Percentiles rank a stretch among this genome's conserved stretches.
phyloP scores from a whole-genome alignment of 441 rosid genomes.

The Aleurites moluccanus region DNA sequence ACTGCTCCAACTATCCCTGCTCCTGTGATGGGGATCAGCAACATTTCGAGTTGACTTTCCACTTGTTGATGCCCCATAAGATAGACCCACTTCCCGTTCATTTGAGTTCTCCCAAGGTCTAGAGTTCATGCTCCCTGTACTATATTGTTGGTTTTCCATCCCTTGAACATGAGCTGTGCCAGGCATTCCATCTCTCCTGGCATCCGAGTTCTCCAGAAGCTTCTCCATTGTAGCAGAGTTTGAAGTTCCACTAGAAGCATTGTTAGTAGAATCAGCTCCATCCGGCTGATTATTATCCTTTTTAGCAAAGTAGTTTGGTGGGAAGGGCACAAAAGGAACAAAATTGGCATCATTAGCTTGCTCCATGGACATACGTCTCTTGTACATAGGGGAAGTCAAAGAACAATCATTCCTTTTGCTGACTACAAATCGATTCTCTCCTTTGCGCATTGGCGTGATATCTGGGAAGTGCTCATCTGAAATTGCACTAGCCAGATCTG shows the following conservation, averaged over 20 bases:
- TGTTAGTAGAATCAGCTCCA: constrained; percentile 25
- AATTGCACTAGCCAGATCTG: constrained; percentile 71
- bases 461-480: constrained; percentile 91
- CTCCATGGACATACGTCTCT: constrained; percentile 52
- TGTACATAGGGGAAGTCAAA: constrained; percentile 64
- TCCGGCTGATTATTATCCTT: constrained; percentile 42
- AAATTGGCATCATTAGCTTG: constrained; percentile 53
- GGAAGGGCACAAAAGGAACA: constrained; percentile 84
- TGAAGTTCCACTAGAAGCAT: constrained; percentile 29
- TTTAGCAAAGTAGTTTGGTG: constrained; percentile 68
- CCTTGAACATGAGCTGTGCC: constrained; percentile 18
- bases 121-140: constrained; percentile 27
- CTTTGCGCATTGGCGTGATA: constrained; percentile 92
- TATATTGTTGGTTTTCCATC: constrained; percentile 23
- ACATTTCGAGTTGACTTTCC: constrained; percentile 13
- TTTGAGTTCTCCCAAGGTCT: constrained; percentile 18
- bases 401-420: constrained; percentile 85
- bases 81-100: constrained; percentile 14
- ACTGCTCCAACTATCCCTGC: constrained; percentile 8
- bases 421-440: constrained; percentile 85
- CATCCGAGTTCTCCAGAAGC: constrained; percentile 25
- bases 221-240: constrained; percentile 32
- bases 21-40: constrained; percentile 6
- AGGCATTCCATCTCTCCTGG: constrained; percentile 13
- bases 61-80: constrained; percentile 15